Conservation (phyloP, 2,329 filamentous ascomycete species). For the Arthrobotrys sphaeroides region DNA sequence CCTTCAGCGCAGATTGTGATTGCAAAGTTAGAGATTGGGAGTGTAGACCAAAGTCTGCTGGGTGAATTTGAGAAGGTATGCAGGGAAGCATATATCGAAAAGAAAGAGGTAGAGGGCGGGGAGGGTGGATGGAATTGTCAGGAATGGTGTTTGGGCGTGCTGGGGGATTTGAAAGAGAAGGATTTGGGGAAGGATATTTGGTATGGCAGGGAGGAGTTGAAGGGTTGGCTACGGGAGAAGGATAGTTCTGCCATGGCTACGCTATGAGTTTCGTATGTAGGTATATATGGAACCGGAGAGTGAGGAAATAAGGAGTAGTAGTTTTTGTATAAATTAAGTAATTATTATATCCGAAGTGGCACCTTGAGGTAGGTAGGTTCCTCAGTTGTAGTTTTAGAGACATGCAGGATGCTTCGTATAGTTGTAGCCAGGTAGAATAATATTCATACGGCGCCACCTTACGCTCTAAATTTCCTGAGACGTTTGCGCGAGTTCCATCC, state of each 20-base stretch:
- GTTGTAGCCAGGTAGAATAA: too few relatives aligned
- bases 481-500: too few relatives aligned
- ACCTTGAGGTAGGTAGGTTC: too few relatives aligned
- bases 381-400: too few relatives aligned
- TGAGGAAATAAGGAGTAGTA: too few relatives aligned
- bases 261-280: neutral
- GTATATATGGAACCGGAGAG: neutral
- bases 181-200: slow-evolving; percentile 11
- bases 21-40: slow-evolving; percentile 33
- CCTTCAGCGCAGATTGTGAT: slow-evolving; percentile 11
- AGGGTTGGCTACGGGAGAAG: slow-evolving; percentile 32
- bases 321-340: too few relatives aligned
- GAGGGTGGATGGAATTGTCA: slow-evolving; percentile 29
- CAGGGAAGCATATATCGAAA: slow-evolving; percentile 20
- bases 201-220: slow-evolving; percentile 14
- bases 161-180: slow-evolving; percentile 8
- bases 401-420: too few relatives aligned
- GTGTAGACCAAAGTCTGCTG: slow-evolving; percentile 2
- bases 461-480: too few relatives aligned
- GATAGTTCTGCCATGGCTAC: neutral
- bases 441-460: too few relatives aligned
- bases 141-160: slow-evolving; percentile 27
- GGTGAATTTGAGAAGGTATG: slow-evolving; percentile 5
- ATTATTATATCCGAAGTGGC: too few relatives aligned
- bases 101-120: slow-evolving; percentile 14